Conservation (phyloP, 495 filamentous ascomycete genomes). For the Amphirosellinia nigrospora region DNA sequence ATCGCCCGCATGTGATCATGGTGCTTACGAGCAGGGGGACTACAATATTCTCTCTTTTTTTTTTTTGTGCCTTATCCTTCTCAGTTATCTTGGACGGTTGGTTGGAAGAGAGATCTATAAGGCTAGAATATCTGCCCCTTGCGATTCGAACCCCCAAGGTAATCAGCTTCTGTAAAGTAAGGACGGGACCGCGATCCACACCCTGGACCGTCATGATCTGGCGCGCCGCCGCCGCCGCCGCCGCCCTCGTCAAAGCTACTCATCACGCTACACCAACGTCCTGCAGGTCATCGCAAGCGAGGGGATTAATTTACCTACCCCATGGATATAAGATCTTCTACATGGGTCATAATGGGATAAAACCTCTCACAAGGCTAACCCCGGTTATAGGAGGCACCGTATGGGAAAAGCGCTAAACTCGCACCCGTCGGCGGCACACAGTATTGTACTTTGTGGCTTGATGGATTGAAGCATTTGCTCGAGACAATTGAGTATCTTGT, state of each 20-base stretch:
- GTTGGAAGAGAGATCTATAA: neutral
- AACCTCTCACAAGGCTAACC: conserved; percentile 13
- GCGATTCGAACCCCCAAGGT: neutral
- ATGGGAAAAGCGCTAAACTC: conserved; percentile 13
- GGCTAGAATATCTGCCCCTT: neutral
- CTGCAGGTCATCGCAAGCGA: conserved; percentile 25
- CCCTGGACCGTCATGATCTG: neutral
- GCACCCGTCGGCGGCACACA: conserved; percentile 5
- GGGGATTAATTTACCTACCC: conserved; percentile 18
- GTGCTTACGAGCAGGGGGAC: neutral
- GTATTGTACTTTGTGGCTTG: neutral
- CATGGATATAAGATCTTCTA: conserved; percentile 21
- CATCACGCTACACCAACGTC: conserved; percentile 14
- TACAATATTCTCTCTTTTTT: neutral
- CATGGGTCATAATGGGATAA: conserved; percentile 8
- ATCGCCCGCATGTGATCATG: conserved; percentile 6
- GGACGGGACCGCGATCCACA: neutral
- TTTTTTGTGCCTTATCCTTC: no score
- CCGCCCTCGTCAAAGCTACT: conserved; percentile 1
- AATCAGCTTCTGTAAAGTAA: neutral
- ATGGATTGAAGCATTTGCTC: neutral
- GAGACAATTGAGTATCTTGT: neutral
- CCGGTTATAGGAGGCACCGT: neutral
- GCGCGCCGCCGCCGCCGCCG: no score
- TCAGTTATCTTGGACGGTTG: neutral